phyloP scores from a whole-genome alignment of 2,329 filamentous ascomycete genomes.

The Nothopassalora personata region DNA sequence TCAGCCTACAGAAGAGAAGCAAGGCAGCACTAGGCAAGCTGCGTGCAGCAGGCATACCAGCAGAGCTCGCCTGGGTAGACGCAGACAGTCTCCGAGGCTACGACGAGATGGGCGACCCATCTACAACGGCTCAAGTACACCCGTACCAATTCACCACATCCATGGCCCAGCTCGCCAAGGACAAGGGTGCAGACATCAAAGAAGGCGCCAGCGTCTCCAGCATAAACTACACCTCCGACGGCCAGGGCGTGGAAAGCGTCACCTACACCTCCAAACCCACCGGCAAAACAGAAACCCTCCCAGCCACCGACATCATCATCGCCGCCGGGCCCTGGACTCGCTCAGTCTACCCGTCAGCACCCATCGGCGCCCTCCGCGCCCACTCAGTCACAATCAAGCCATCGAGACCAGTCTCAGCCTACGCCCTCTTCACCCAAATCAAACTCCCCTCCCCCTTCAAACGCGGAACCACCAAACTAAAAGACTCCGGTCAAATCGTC shows the following conservation, averaged over 20 bases:
- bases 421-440: conserved; percentile 84
- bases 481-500: conserved; percentile 56
- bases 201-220: conserved; percentile 60
- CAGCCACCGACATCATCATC: conserved; percentile 54
- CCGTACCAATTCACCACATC: conserved; percentile 83
- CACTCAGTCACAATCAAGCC: conserved; percentile 60
- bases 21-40: conserved; percentile 47
- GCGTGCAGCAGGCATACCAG: conserved; percentile 59
- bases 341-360: conserved; percentile 48
- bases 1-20: conserved; percentile 53
- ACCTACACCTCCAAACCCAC: conserved; percentile 53
- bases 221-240: conserved; percentile 51
- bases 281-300: conserved; percentile 42
- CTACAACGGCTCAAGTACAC: conserved; percentile 88
- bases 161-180: conserved; percentile 70
- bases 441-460: conserved; percentile 62
- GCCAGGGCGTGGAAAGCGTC: conserved; percentile 55
- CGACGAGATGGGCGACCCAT: conserved; percentile 74
- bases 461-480: conserved; percentile 25
- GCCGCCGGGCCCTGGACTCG: conserved; percentile 60
- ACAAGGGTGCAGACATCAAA: conserved; percentile 54
- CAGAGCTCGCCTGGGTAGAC: conserved; percentile 80
- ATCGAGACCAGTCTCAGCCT: conserved; percentile 58
- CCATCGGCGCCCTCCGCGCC: conserved; percentile 56
- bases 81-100: conserved; percentile 62